Evolutionary conservation across 805 yeast genomes (phyloP).

Genomic region (Lachancea thermotolerans): DNA sequence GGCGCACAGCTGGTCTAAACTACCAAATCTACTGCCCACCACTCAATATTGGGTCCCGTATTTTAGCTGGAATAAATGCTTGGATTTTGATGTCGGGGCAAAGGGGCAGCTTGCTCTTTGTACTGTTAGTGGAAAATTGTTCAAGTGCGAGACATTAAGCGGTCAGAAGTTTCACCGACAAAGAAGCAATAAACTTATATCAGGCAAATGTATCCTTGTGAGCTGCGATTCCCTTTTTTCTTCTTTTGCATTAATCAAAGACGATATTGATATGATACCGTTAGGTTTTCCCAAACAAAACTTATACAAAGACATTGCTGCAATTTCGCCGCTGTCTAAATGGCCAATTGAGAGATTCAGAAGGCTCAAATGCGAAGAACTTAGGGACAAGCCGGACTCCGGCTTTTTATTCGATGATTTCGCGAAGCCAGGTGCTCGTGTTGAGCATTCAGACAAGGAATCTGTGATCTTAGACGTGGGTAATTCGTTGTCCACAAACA

Average conservation of each 20-base stretch:
- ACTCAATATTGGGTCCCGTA: constrained; percentile 53
- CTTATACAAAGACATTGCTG: constrained; percentile 46
- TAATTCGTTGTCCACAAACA: too few relatives aligned
- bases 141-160: constrained; percentile 23
- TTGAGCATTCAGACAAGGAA: too few relatives aligned
- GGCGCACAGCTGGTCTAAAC: constrained; percentile 27
- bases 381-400: not conserved
- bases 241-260: constrained; percentile 61
- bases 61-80: constrained; percentile 40
- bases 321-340: constrained; percentile 41
- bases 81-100: constrained; percentile 58
- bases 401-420: not conserved
- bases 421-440: too few relatives aligned
- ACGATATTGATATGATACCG: constrained; percentile 55
- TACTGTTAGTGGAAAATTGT: constrained; percentile 65
- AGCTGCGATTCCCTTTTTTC: constrained; percentile 57
- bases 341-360: not conserved
- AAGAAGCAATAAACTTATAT: constrained; percentile 31
- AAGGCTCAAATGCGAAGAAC: constrained; percentile 11
- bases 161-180: constrained; percentile 14
- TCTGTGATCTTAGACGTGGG: too few relatives aligned
- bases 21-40: constrained; percentile 41
- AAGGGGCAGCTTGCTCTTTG: constrained; percentile 67
- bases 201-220: constrained; percentile 40
- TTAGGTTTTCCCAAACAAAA: constrained; percentile 42